Evolutionary conservation across 2,329 filamentous ascomycete species (phyloP), one percentile per base, ranked within the genome.

Genomic region (Colletotrichum truncatum): DNA sequence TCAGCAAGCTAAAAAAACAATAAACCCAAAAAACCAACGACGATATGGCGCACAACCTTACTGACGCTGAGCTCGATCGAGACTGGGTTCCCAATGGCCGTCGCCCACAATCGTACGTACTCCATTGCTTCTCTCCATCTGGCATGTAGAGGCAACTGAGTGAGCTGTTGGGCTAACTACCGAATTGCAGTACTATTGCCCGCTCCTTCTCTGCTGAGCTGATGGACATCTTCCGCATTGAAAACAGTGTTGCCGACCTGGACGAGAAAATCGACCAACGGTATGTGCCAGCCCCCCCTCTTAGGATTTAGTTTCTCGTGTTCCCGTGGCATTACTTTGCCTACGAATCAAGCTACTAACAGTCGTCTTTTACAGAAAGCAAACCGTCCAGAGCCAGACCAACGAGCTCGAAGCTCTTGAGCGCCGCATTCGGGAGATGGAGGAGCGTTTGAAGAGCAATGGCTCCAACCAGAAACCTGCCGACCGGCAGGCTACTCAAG

Each of bases 181-280:
- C 23, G 14, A 54, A 39, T 16, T 68, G 48, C 79, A 97, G 94
- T 69, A 96, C 93, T 67, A 89, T 97, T 79, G 94, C 94, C 57
- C 91, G 89, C 72, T 93, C 91, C 75, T 97, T 98, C 81, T 95
- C 93, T 65, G 84, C 89, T 45, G 93, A 95, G 76, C 85, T 98
- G 67, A 92, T 95, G 83, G 91, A 93, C 76, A 91, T 97, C 71
- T 98, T 98, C 83, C 91, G 92, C 74, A 90, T 98, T 74, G 93
- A 96, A 71, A 91, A 89, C 78, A 91, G 90, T 71, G 75, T 96
- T 64, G 88, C 91, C 73, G 87, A 91, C 67, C 85, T 97, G 34
- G 88, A 92, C 73, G 85, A 91, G 76, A 88, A 91, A 70, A 88
- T 97, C 66, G 87, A 93, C 75, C 87, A 93, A 78, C 95, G 94